Evolutionary conservation across 2,329 filamentous ascomycete genomes (phyloP).

Genomic region (Calcarisporium arbuscula): DNA sequence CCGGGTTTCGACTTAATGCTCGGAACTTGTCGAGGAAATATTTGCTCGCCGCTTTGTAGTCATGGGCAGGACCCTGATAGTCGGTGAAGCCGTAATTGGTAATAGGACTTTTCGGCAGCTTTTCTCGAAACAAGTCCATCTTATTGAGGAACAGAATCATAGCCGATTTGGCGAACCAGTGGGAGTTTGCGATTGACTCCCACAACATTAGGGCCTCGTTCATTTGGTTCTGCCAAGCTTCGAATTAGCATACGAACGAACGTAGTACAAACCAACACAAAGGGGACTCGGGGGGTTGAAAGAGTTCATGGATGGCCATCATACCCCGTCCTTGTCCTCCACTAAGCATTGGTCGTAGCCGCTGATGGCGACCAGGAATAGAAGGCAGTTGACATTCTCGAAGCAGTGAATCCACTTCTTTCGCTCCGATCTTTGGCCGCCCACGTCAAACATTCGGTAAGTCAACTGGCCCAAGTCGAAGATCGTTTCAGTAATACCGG

Average conservation of each 20-base stretch:
- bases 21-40: constrained; percentile 80
- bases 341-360: constrained; percentile 95
- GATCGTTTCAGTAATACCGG: constrained; percentile 90
- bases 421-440: constrained; percentile 83
- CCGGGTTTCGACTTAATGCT: constrained; percentile 63
- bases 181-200: constrained; percentile 78
- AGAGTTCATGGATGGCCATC: constrained; percentile 27
- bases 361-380: constrained; percentile 92
- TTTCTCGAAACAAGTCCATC: constrained; percentile 78
- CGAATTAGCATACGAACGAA: constrained; percentile 12
- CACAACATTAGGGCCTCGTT: constrained; percentile 83
- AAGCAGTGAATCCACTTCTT: constrained; percentile 99
- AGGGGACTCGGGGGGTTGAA: no score
- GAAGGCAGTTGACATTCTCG: constrained; percentile 83
- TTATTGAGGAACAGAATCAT: constrained; percentile 85
- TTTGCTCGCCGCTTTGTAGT: constrained; percentile 68
- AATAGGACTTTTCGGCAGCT: constrained; percentile 65
- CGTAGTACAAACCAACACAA: no score
- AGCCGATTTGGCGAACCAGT: constrained; percentile 77
- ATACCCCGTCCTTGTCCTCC: constrained; percentile 90
- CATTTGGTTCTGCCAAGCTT: constrained; percentile 72
- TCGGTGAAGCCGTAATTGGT: constrained; percentile 71
- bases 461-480: constrained; percentile 89
- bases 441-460: constrained; percentile 95
- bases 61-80: constrained; percentile 64